Evolutionary conservation across 192 early-diverging fungal species (phyloP), one percentile per base, ranked within the genome.

Genomic region (Podochytrium sp.): DNA sequence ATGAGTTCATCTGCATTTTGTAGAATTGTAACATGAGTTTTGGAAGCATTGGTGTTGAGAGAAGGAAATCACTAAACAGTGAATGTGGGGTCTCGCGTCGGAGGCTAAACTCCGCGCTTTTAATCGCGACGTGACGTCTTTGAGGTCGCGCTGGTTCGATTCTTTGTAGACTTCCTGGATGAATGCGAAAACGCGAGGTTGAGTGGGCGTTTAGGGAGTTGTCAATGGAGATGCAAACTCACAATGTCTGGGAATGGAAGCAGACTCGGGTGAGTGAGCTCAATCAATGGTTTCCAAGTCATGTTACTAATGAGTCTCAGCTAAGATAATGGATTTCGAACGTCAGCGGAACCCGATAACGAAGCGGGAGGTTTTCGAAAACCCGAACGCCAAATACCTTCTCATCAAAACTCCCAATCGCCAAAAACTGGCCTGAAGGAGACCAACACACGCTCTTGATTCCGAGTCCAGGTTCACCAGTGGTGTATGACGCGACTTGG

Each of bases 361-460:
- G 39, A 32, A 47, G 32, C 30, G 12, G 52, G 40, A 27, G 58
- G 60, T 20, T 47, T 49, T 50, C 64, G 23, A 35, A 51, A 74
- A 2, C 12, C 6, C 16, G 16, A 25, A 25, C 6, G 6, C 18
- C 16, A 38, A 33, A 38, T 57, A 93, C 92, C 81, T 92, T 91
- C 77, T 92, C 86, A 74, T 96, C 95, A 75, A 90, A 96, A 67
- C 91, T 89, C n/a, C 92, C 92, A 39, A 96, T 60, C 3, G 93
- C 95, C 18, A 96, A 58, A 47, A 95, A 84, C 69, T 95, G 91
- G 35, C 82, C 81, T 0, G 83, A 83, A 18, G 91, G 93, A 37
- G 90, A 89, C 95, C 95, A 96, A 2, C 63, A 63, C 1, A 89
- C 80, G 29, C 77, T 73, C 78, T 93, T 94, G 56, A 96, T 89